Percentiles rank a stretch among this genome's conserved stretches.
Evolutionary conservation across 495 filamentous ascomycete species (phyloP).

Genomic region (Hypoxylon crocopeplum): DNA sequence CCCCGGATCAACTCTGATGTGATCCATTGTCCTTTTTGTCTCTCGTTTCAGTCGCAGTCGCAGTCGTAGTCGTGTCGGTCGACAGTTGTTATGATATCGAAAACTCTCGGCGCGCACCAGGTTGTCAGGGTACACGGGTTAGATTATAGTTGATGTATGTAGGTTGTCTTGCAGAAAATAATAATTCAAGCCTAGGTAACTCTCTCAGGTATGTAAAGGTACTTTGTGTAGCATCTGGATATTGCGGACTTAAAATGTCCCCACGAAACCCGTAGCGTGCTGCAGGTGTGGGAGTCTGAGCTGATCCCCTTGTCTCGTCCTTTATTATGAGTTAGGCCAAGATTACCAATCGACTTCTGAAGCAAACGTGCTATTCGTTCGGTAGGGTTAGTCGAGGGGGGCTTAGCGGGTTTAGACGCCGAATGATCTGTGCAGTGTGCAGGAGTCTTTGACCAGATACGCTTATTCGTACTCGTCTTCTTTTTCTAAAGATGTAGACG

Average conservation of each 20-base stretch:
- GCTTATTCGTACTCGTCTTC: conserved; percentile 28
- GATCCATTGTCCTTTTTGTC: conserved; percentile 47
- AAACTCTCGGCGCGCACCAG: conserved; percentile 2
- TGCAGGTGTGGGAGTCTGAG: conserved; percentile 5
- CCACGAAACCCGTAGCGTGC: conserved; percentile 4
- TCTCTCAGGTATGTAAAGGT: conserved; percentile 15
- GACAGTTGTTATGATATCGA: conserved; percentile 6
- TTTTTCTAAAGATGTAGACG: conserved; percentile 23
- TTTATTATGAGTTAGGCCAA: conserved; percentile 19
- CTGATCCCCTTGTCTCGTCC: conserved; percentile 28
- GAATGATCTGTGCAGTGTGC: background rate
- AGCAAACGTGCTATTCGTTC: conserved; percentile 19
- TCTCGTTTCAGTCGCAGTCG: background rate
- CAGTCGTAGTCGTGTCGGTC: background rate
- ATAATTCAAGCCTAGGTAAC: conserved; percentile 3
- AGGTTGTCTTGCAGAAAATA: conserved; percentile 26
- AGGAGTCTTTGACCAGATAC: conserved; percentile 4
- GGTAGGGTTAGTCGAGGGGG: conserved; percentile 15
- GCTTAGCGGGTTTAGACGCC: conserved; percentile 31
- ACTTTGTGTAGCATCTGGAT: conserved; percentile 23
- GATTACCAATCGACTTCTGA: conserved; percentile 31
- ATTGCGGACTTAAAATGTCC: conserved; percentile 28
- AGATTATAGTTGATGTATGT: conserved; percentile 8
- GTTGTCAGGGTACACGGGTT: conserved; percentile 8
- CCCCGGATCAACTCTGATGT: conserved; percentile 41